phyloP scores from a whole-genome alignment of 495 filamentous ascomycete species.

The Xylaria telfairii region DNA sequence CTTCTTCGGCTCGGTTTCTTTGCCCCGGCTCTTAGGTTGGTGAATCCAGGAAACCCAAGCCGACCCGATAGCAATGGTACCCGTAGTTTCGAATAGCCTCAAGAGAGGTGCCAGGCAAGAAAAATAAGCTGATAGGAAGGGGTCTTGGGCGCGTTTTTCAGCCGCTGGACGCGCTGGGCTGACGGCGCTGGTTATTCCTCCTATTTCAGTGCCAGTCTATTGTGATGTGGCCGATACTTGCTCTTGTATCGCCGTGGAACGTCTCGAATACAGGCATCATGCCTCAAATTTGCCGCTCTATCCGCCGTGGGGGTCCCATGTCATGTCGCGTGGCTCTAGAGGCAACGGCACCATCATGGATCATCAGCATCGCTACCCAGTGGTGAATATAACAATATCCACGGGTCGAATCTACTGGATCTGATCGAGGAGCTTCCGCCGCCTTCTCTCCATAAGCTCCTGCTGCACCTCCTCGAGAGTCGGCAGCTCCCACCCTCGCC shows the following conservation, averaged over 20 bases:
- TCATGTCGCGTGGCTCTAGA: not conserved
- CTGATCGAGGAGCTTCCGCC: constrained; percentile 76
- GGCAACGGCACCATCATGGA: not conserved
- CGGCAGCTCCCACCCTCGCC: constrained; percentile 82
- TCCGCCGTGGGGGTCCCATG: not conserved
- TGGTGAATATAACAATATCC: not conserved
- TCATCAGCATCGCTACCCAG: not conserved
- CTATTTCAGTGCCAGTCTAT: not conserved
- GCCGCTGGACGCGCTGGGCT: not conserved
- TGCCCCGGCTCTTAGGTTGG: not conserved
- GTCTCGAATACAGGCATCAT: not conserved
- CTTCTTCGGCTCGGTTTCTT: not conserved
- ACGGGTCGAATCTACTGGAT: constrained; percentile 30
- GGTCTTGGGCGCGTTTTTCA: not conserved
- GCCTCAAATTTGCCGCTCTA: not conserved
- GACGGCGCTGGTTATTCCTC: not conserved
- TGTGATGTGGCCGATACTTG: not conserved
- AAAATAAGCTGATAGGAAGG: not conserved
- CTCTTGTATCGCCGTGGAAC: not conserved
- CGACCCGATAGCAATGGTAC: not conserved
- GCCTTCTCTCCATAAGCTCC: constrained; percentile 87
- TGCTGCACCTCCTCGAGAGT: constrained; percentile 88
- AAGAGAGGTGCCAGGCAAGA: not conserved
- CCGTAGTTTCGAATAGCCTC: not conserved
- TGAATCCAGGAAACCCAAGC: not conserved